These are phyloP conservation scores for Rhodotorula diobovata DNA, from an alignment of 768 basidiomycete species.

Conservation along the genomic window DNA sequence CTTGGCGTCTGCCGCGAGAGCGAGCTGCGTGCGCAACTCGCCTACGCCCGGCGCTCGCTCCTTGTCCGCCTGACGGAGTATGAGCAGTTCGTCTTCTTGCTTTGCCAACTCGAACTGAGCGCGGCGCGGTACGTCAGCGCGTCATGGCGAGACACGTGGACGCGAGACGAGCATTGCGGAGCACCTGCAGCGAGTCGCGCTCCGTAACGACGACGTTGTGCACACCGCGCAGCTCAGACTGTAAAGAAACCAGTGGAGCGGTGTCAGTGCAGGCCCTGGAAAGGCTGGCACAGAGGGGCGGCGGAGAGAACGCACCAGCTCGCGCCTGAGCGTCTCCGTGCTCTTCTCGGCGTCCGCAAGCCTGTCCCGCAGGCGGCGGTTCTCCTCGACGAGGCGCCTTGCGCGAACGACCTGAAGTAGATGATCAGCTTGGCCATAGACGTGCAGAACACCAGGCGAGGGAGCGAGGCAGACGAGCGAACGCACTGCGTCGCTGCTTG, in stretches of 20 bases:
- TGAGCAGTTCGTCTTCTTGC: slow-evolving; percentile 12
- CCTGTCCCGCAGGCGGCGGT: background rate
- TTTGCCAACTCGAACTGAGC: background rate
- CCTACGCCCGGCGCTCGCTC: background rate
- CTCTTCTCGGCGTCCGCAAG: background rate
- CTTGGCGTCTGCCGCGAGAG: background rate
- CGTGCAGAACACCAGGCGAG: no score
- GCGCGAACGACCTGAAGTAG: background rate
- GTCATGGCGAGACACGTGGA: rapidly evolving
- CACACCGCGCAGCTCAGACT: background rate
- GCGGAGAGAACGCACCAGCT: background rate
- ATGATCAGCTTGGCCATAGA: background rate
- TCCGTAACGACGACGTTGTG: background rate
- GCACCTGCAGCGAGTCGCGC: slow-evolving; percentile 1
- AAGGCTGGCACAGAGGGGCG: no score
- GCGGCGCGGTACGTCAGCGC: background rate
- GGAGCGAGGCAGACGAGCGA: background rate
- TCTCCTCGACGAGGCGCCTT: background rate
- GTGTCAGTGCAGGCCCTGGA: no score
- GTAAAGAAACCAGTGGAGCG: background rate
- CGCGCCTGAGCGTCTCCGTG: no score
- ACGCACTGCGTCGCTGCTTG: background rate
- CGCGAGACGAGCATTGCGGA: no score
- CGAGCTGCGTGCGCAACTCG: background rate
- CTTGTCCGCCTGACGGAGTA: slow-evolving; percentile 2